A percentile compares a stretch with the other conserved stretches of the same genome.
Evolutionary conservation across 2,329 filamentous ascomycete genomes (phyloP).

Genomic region (Pseudogymnoascus sp.): DNA sequence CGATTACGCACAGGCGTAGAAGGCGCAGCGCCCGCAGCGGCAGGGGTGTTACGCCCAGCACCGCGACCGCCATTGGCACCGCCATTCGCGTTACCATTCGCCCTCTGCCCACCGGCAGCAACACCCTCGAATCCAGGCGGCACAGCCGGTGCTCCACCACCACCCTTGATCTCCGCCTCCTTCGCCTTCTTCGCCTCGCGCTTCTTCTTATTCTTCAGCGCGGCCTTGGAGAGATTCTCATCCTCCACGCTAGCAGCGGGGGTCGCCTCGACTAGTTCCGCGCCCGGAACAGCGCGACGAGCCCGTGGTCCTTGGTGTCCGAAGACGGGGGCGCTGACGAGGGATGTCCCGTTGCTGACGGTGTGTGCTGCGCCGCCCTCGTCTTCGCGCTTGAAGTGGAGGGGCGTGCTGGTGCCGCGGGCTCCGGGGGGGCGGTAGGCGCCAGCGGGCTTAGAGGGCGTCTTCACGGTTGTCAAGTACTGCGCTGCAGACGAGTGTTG

Average conservation of each 20-base stretch:
- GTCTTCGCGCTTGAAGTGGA: conserved; percentile 96
- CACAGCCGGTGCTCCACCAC: conserved; percentile 25
- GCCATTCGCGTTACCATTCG: conserved; percentile 24
- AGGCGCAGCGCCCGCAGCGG: not conserved
- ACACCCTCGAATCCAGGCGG: conserved; percentile 39
- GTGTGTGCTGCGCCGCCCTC: conserved; percentile 87
- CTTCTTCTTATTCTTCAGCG: conserved; percentile 98
- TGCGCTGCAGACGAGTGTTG: conserved; percentile 71
- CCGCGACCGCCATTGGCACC: conserved; percentile 21
- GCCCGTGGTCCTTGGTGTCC: conserved; percentile 49
- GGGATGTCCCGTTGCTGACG: conserved; percentile 67
- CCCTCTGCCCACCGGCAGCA: conserved; percentile 35
- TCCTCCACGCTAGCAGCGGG: conserved; percentile 55
- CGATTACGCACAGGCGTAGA: conserved; percentile 20
- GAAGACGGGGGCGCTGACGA: conserved; percentile 65
- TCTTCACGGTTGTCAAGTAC: conserved; percentile 81
- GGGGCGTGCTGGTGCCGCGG: conserved; percentile 75
- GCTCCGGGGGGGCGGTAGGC: conserved; percentile 94
- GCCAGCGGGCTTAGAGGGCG: conserved; percentile 92
- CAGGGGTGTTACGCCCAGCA: not conserved
- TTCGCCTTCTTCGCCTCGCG: conserved; percentile 86
- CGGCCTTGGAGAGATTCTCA: conserved; percentile 72
- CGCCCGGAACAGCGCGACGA: conserved; percentile 77
- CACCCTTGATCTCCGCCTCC: conserved; percentile 59
- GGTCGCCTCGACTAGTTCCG: conserved; percentile 63